Evolutionary conservation across 805 yeast genomes (phyloP), one percentile per base, ranked within the genome.

Genomic region (Candida namnaoensis): DNA sequence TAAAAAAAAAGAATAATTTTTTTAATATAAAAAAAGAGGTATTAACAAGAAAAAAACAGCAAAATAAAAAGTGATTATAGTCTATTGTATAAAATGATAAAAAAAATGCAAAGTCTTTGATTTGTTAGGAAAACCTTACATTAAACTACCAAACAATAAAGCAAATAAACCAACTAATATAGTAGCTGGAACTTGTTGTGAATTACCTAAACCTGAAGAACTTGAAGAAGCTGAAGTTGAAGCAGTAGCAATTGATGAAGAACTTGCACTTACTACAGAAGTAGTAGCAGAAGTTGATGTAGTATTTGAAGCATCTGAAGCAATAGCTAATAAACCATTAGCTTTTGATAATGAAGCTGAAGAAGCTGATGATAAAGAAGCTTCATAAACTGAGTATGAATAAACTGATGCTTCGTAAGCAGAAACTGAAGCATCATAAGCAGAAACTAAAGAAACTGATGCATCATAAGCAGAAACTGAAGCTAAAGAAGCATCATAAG

Each of bases 251-350:
- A 54, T 37, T 7, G 58, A 47, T 23, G 45, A 38, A 38, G 52
- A 26, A 38, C 35, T 37, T 37, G 45, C 38, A 26, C 23, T 40
- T 38, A 40, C 47, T 13, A 47, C 40, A 8, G 47, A 38, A 14
- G 61, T 48, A 1, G 44, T 34, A 32, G 60, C 40, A 8, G 47
- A 38, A 15, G 61, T 48, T 1, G 44, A 32, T 28, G 60, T 52
- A 32, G 62, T 52, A 54, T 57, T 59, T 36, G 56, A 48, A 42
- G 58, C 56, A 45, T 60, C 64, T 14, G 69, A 62, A 38, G 75
- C 70, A 41, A 68, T 58, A 25, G 74, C 71, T 27, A 64, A 47
- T 38, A 66, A 51, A 41, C 69, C 71, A 43, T 57, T 53, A 38
- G 69, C 66, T 47, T 56, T 58, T n/a, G 57, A 49, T 41, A 65